Base-by-base conservation (phyloP, 2,329 filamentous ascomycete genomes). In the Pseudogymnoascus sp. region DNA sequence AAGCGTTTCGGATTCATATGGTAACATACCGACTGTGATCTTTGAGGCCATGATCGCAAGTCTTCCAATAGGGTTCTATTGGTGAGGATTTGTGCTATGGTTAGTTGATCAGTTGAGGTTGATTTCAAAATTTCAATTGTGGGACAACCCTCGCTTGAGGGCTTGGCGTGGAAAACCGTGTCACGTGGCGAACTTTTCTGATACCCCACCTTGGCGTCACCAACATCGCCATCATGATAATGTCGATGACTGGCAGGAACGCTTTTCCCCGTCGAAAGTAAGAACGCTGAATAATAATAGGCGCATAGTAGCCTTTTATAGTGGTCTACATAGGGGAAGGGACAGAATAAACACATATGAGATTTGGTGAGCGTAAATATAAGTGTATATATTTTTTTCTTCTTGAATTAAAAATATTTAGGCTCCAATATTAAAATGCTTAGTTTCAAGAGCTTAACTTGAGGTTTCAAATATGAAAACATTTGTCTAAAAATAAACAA, bases 21-120 rank as follows among this genome's bases (percentile, higher is more conserved):
- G 31, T 58, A 35, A 72, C 79, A 63, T 79, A 85, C 82, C 83
- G 82, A 86, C 85, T 86, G 88, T 89, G 81, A 91, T 91, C 81
- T 92, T 92, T 72, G 89, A 92, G 58, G 58, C 58, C 88, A 92
- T 90, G 70, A 79, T 87, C 83, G 84, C 87, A 88, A 88, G 92
- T 89, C 92, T 90, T 88, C 88, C 89, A 82, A 88, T 71, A 66
- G 68, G 65, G 71, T 84, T 87, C 86, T 88, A 89, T 85, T 89
- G 87, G 87, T 90, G 85, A 82, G 84, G 84, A 76, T 77, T 80
- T 77, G 67, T 67, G 68, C 66, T 60, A 33, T 64, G 66, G 65
- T 69, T 61, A 61, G 42, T 45, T 48, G 37, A 45, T 33, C 18
- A 33, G 27, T 33, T 37, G 58, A 59, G 33, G 48, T 27, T 37